Conservation (phyloP, 225 moss, liverwort and hornwort species). For the Marchantia polymorpha region DNA sequence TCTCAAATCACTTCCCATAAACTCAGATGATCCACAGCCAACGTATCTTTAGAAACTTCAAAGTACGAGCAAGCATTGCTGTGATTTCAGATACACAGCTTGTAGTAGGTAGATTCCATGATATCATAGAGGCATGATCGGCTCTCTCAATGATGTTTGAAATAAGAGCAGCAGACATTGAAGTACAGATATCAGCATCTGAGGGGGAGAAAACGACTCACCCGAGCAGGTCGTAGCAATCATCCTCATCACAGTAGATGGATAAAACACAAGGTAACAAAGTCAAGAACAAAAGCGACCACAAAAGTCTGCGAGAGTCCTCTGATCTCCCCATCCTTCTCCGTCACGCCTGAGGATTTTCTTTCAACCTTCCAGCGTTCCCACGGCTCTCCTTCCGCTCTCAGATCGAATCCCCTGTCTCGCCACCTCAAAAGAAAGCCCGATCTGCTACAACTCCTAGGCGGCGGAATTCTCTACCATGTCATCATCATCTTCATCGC, state of each 20-base stretch:
- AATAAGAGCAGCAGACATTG: background rate
- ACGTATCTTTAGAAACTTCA: background rate
- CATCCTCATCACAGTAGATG: constrained; percentile 94
- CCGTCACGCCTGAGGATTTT: background rate
- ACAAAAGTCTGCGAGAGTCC: background rate
- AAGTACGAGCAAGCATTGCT: too few relatives aligned
- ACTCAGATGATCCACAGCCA: background rate
- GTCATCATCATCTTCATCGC: too few relatives aligned
- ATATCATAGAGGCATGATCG: background rate
- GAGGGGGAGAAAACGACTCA: constrained; percentile 24
- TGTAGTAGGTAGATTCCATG: too few relatives aligned
- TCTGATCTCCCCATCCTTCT: constrained; percentile 8
- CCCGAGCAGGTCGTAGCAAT: constrained; percentile 97
- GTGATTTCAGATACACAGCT: too few relatives aligned
- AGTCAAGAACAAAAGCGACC: constrained; percentile 25
- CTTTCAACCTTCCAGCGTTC: background rate
- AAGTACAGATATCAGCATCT: background rate
- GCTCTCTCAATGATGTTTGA: too few relatives aligned
- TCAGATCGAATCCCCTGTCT: too few relatives aligned
- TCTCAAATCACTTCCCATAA: background rate
- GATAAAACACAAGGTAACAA: constrained; percentile 31
- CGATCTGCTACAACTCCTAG: too few relatives aligned
- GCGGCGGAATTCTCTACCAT: too few relatives aligned
- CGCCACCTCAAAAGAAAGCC: too few relatives aligned
- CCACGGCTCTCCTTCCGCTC: background rate